phyloP scores from a whole-genome alignment of 1,284 basidiomycete species.

The Rhizoctonia solani region DNA sequence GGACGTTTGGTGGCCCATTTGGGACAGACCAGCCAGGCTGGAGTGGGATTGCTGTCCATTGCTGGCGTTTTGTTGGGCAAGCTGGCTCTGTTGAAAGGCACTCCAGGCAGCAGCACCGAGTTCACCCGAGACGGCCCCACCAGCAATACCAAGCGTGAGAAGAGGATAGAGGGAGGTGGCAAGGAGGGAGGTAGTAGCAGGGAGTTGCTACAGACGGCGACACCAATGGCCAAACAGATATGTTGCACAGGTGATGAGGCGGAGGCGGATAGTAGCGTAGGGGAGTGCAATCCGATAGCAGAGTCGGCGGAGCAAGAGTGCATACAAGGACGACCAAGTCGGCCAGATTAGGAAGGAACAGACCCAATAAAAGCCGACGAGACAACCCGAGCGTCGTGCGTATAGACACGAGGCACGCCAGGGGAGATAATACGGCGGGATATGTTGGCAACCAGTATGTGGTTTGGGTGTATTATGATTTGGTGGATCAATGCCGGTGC shows the following conservation, averaged over 20 bases:
- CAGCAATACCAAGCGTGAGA: constrained; percentile 29
- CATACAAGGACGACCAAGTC: no score
- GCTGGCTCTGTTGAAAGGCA: constrained; percentile 25
- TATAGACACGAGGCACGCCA: constrained; percentile 22
- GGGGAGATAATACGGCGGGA: no score
- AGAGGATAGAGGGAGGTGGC: constrained; percentile 27
- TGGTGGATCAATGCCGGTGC: not conserved
- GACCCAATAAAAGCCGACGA: no score
- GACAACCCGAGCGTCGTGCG: constrained; percentile 16
- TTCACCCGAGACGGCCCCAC: constrained; percentile 29
- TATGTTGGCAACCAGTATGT: no score
- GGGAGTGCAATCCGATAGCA: no score
- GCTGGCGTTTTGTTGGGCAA: constrained; percentile 6
- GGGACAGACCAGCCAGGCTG: not conserved
- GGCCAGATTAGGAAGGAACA: no score
- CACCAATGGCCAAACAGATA: not conserved
- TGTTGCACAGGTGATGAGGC: not conserved
- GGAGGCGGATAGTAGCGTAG: no score
- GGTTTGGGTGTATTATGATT: not conserved
- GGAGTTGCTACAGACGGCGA: constrained; percentile 8
- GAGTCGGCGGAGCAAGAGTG: no score
- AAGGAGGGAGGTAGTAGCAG: constrained; percentile 19
- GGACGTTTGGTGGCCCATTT: no score
- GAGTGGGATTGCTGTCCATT: not conserved
- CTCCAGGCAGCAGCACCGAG: constrained; percentile 25